Conservation (phyloP, 139 green algal genomes). For the Picochlorum costavermella region DNA sequence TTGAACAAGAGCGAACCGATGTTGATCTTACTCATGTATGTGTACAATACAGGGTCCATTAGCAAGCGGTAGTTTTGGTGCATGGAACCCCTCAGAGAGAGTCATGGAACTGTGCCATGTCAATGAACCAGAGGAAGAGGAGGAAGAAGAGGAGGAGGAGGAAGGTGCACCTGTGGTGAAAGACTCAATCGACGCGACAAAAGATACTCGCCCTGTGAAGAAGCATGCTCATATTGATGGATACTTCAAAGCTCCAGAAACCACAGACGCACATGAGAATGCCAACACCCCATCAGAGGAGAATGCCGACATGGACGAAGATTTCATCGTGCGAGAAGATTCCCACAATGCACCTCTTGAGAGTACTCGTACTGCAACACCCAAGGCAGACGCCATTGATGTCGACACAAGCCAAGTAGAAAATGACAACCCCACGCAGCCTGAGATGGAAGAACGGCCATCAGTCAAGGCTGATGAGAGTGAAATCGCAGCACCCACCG, state of each 20-base stretch:
- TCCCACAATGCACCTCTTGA: too few relatives aligned
- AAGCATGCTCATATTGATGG: slow-evolving; percentile 1
- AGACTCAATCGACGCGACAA: too few relatives aligned
- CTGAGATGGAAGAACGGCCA: too few relatives aligned
- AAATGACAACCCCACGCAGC: too few relatives aligned
- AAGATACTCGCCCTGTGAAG: too few relatives aligned
- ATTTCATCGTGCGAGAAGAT: too few relatives aligned
- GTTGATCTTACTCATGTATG: background rate
- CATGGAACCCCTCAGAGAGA: slow-evolving; percentile 41
- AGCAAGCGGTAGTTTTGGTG: slow-evolving; percentile 48
- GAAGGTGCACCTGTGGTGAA: too few relatives aligned
- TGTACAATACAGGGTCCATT: slow-evolving; percentile 40
- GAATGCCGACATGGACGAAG: background rate
- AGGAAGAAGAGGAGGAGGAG: slow-evolving; percentile 12
- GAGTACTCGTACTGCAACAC: too few relatives aligned
- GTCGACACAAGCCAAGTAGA: too few relatives aligned
- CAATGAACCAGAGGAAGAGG: slow-evolving; percentile 10
- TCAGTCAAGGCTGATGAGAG: too few relatives aligned
- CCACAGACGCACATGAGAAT: background rate
- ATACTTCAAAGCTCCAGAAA: background rate
- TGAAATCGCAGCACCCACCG: too few relatives aligned
- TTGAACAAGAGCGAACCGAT: background rate
- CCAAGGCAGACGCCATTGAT: too few relatives aligned
- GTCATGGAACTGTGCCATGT: slow-evolving; percentile 48
- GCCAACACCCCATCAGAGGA: background rate